Conservation (phyloP, 1,139 yeast genomes). For the Arxiozyma heterogenica region DNA sequence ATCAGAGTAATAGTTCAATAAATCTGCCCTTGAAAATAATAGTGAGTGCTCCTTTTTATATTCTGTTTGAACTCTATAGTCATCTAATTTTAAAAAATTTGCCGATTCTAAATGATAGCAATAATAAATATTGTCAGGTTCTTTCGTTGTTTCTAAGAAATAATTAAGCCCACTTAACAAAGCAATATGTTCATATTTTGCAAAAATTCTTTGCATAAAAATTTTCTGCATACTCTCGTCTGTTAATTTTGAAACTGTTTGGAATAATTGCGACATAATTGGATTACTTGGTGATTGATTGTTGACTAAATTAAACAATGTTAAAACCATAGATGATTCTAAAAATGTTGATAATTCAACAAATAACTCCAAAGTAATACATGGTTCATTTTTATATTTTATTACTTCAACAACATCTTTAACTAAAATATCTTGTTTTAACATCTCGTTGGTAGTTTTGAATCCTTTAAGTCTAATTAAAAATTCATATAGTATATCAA, state of each 20-base stretch:
- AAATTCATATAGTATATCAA: constrained; percentile 29
- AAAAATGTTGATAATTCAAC: constrained; percentile 21
- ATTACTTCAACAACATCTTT: constrained; percentile 20
- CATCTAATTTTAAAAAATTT: constrained; percentile 19
- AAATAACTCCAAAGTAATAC: constrained; percentile 24
- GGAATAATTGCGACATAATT: constrained; percentile 19
- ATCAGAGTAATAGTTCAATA: constrained; percentile 27
- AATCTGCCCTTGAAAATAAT: constrained; percentile 23
- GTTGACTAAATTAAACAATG: constrained; percentile 19
- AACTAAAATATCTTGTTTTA: constrained; percentile 14
- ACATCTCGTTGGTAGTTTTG: constrained; percentile 3
- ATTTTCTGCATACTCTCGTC: constrained; percentile 11
- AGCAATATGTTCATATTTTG: constrained; percentile 22
- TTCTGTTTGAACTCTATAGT: constrained; percentile 23
- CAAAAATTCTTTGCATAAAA: constrained; percentile 21
- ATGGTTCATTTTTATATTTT: constrained; percentile 14
- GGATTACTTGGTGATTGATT: constrained; percentile 17
- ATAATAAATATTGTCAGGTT: constrained; percentile 20
- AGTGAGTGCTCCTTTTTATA: constrained; percentile 12
- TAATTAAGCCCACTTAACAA: constrained; percentile 27
- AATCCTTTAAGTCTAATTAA: constrained; percentile 17
- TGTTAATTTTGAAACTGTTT: constrained; percentile 12
- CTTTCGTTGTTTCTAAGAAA: constrained; percentile 16
- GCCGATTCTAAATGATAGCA: constrained; percentile 27
- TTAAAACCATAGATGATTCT: constrained; percentile 5